phyloP scores from a whole-genome alignment of 192 early-diverging fungal species.

The Coemansia aciculifera region DNA sequence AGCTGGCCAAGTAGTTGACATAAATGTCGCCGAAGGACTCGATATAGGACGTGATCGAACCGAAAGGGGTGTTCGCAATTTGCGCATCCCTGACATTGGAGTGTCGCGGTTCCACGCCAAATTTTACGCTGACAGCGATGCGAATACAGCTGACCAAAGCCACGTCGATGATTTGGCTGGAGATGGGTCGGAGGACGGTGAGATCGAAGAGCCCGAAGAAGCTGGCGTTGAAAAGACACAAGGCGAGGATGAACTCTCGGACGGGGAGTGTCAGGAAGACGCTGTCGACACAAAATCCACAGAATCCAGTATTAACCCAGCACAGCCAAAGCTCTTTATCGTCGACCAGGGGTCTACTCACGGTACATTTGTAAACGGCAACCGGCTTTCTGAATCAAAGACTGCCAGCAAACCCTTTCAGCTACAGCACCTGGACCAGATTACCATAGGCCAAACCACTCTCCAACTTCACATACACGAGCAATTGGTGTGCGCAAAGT shows the following conservation, averaged over 20 bases:
- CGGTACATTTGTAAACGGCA: conserved; percentile 71
- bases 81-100: conserved; percentile 66
- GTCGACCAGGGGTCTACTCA: conserved; percentile 73
- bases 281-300: neutral
- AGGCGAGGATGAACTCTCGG: conserved; percentile 11
- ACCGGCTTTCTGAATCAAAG: conserved; percentile 66
- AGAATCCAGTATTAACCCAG: neutral
- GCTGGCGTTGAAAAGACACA: neutral
- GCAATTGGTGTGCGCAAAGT: conserved; percentile 63
- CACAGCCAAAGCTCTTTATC: conserved; percentile 44
- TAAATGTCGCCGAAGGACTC: conserved; percentile 58
- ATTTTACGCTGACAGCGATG: conserved; percentile 43
- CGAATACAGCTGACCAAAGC: conserved; percentile 22
- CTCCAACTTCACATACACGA: conserved; percentile 68
- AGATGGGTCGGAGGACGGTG: conserved; percentile 40
- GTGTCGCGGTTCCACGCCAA: conserved; percentile 66
- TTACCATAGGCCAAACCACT: conserved; percentile 61
- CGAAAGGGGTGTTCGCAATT: conserved; percentile 38
- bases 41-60: conserved; percentile 61
- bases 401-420: conserved; percentile 59
- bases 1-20: conserved; percentile 53
- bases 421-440: conserved; percentile 59
- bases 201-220: conserved; percentile 17
- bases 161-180: neutral
- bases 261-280: conserved; percentile 23